Base-by-base conservation (phyloP, 2,329 filamentous ascomycete species). In the Juglanconis sp. region DNA sequence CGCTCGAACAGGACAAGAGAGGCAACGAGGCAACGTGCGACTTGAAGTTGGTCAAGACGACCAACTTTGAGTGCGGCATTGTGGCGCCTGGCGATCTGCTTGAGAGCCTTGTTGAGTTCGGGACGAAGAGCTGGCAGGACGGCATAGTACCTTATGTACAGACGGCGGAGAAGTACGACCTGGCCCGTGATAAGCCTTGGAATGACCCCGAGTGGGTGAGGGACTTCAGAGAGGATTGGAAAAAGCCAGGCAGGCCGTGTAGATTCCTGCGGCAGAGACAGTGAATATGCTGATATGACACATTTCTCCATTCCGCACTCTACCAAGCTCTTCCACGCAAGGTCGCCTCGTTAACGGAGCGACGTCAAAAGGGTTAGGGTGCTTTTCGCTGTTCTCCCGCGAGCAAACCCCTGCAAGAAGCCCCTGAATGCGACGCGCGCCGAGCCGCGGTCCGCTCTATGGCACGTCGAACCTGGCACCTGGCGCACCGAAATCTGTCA, bases 31-130 rank as follows among this genome's bases (percentile, higher is more conserved):
- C 52, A 6, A 68, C 66, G 34, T 63, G 63, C 31, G 63, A 63
- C 53, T 60, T 62, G 52, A 69, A 69, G 44, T 58, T 68, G 4
- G 46, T 63, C 10, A 68, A 67, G 50, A 64, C 62, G 36, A 47
- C 58, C 13, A 69, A 68, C 53, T 67, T 67, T 13, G 67, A 69
- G 51, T 69, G 68, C 46, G 68, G 68, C 17, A 65, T 68, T 10
- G 48, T 69, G 2, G 57, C 68, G 4, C 66, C 67, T 7, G 67
- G 68, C 2, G 11, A 63, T 35, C 46, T 68, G 17, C 44, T 69
- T 10, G 24, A 54, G 2, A 49, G 35, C 4, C 61, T 69, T 1
- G 61, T 69, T 15, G 65, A 69, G 38, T 50, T 61, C 2, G 66
- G 63, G 10, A 68, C 65, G 1, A 47, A 42, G 24, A 60, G 42